These are phyloP conservation scores for Neoarthrinium moseri DNA, from an alignment of 2,329 filamentous ascomycete genomes.

Conservation along the genomic window DNA sequence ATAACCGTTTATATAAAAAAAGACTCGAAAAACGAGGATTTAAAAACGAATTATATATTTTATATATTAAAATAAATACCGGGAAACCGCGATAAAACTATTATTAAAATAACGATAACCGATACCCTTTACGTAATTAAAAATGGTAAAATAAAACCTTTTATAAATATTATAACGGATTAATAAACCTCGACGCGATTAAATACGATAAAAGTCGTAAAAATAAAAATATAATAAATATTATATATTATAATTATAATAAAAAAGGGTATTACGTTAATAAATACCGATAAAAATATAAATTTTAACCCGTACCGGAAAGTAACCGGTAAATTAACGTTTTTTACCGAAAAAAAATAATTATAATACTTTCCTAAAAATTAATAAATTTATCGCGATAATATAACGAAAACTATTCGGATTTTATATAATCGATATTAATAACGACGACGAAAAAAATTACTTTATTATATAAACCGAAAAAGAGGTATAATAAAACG, in stretches of 20 bases:
- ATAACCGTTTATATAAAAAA: constrained; percentile 1
- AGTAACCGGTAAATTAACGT: not conserved
- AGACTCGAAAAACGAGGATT: not conserved
- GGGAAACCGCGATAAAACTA: too few species aligned
- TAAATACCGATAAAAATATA: not conserved
- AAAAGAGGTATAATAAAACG: not conserved
- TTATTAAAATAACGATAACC: too few species aligned
- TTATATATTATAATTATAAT: not conserved
- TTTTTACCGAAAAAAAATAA: not conserved
- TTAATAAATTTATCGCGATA: not conserved
- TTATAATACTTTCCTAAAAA: not conserved
- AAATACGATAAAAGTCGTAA: too few species aligned
- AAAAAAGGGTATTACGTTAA: not conserved
- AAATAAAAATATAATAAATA: not conserved
- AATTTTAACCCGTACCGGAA: not conserved
- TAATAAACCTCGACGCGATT: not conserved
- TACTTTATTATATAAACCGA: not conserved
- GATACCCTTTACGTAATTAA: too few species aligned
- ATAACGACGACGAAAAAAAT: not conserved
- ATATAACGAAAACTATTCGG: not conserved
- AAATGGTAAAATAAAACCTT: not conserved
- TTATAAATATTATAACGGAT: not conserved
- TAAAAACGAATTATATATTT: not conserved
- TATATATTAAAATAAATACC: too few species aligned
- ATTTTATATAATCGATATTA: not conserved